These are phyloP conservation scores for Colletotrichum caudatum DNA, from an alignment of 2,329 filamentous ascomycete species.

Conservation along the genomic window DNA sequence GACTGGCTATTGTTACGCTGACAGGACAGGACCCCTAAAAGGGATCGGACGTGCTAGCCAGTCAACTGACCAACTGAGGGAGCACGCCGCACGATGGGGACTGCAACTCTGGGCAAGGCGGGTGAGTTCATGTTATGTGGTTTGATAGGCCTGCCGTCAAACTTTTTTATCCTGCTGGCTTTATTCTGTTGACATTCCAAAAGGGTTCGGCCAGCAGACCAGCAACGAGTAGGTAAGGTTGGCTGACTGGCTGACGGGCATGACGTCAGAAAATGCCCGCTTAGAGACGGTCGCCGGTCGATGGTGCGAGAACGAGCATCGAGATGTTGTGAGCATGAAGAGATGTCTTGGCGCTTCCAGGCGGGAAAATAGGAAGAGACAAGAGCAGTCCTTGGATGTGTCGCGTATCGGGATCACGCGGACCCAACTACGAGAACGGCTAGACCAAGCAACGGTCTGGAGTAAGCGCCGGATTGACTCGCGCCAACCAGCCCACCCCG, in stretches of 20 bases:
- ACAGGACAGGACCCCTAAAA: slow-evolving; percentile 25
- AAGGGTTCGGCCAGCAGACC: slow-evolving; percentile 21
- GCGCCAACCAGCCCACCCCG: slow-evolving; percentile 31
- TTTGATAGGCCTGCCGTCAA: neutral
- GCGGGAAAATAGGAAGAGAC: neutral
- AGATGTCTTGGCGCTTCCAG: slow-evolving; percentile 15
- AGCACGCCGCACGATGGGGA: neutral
- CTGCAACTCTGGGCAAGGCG: slow-evolving; percentile 14
- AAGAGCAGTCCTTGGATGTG: slow-evolving; percentile 23
- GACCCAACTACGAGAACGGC: slow-evolving; percentile 17
- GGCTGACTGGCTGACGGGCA: neutral
- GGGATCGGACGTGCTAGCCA: neutral
- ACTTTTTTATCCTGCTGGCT: slow-evolving; percentile 12
- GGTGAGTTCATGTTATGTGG: neutral
- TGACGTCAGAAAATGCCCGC: slow-evolving; percentile 35
- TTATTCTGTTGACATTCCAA: slow-evolving; percentile 10
- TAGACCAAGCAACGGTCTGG: slow-evolving; percentile 32
- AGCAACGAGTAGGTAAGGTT: neutral
- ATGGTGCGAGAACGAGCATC: neutral
- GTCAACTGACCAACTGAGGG: slow-evolving; percentile 25
- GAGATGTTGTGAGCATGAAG: slow-evolving; percentile 16
- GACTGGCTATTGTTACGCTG: slow-evolving; percentile 2
- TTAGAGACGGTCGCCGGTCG: slow-evolving; percentile 6
- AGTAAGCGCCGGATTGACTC: slow-evolving; percentile 36
- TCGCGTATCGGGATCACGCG: slow-evolving; percentile 24